These are phyloP conservation scores for Zizania latifolia DNA, from an alignment of 176 grass and related monocot genomes.

Conservation along the genomic window DNA sequence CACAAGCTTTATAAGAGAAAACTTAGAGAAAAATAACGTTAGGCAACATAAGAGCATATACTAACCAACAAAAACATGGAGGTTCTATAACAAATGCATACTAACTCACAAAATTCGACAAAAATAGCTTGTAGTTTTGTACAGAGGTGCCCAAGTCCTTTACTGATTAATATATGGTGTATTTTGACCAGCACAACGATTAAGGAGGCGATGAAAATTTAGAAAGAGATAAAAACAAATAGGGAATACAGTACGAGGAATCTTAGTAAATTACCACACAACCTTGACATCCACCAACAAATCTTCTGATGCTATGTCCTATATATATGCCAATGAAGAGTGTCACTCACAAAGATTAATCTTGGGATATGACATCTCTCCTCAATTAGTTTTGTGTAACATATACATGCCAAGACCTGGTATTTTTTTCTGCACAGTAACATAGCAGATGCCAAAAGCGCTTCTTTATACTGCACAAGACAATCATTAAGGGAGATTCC, in stretches of 20 bases:
- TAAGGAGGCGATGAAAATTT: neutral
- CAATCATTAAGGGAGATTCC: neutral
- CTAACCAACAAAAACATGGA: no score
- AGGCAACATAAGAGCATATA: no score
- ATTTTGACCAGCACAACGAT: neutral
- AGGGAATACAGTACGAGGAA: neutral
- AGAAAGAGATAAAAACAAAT: neutral
- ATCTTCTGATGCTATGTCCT: neutral
- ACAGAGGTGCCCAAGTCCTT: neutral
- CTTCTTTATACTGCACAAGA: conserved; percentile 80
- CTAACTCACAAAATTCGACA: no score
- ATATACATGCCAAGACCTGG: conserved; percentile 35
- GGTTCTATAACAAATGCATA: no score
- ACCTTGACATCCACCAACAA: neutral
- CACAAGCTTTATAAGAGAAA: no score
- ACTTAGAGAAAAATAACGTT: no score
- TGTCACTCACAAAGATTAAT: neutral
- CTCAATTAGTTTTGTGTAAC: neutral
- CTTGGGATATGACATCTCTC: neutral
- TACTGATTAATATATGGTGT: neutral
- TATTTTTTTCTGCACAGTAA: conserved; percentile 58
- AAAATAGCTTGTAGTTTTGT: neutral
- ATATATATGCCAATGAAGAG: neutral
- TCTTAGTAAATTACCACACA: neutral
- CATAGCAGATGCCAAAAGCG: conserved; percentile 75